Percentiles rank a stretch among this genome's conserved stretches.
Evolutionary conservation across 129 eudicot genomes (phyloP).

Genomic region (Tanacetum coccineum): DNA sequence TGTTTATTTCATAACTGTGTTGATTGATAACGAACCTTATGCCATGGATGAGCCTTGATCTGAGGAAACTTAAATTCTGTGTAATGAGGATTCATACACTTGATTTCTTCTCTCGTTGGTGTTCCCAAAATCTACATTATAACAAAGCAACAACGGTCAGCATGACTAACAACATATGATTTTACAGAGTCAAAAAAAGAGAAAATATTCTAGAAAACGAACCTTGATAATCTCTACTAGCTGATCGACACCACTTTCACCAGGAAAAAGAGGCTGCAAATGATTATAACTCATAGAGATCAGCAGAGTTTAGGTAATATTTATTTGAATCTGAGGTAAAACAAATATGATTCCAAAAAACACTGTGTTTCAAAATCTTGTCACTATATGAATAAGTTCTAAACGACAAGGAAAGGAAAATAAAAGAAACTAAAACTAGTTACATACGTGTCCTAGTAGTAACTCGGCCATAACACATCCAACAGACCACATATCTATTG

Average conservation of each 20-base stretch:
- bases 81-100: constrained; percentile 98
- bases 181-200: background rate
- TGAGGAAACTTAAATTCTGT: constrained; percentile 95
- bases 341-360: background rate
- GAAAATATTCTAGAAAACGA: background rate
- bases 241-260: constrained; percentile 98
- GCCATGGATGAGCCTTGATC: constrained; percentile 99
- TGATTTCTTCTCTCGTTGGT: constrained; percentile 95
- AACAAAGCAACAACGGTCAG: background rate
- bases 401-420: background rate
- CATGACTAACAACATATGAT: background rate
- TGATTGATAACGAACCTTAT: constrained; percentile 53
- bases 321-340: background rate
- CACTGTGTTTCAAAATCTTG: background rate
- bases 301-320: background rate
- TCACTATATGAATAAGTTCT: constrained; percentile 6
- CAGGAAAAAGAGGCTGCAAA: constrained; percentile 94
- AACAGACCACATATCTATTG: constrained; percentile 97
- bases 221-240: constrained; percentile 95
- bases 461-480: constrained; percentile 97
- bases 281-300: constrained; percentile 3
- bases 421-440: constrained; percentile 3
- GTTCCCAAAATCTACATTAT: constrained; percentile 67
- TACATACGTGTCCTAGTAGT: constrained; percentile 73
- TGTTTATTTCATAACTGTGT: background rate